A percentile compares a stretch with the other conserved stretches of the same genome.
Conservation (phyloP, 2,329 filamentous ascomycete species). For the Scedosporium apiospermum region DNA sequence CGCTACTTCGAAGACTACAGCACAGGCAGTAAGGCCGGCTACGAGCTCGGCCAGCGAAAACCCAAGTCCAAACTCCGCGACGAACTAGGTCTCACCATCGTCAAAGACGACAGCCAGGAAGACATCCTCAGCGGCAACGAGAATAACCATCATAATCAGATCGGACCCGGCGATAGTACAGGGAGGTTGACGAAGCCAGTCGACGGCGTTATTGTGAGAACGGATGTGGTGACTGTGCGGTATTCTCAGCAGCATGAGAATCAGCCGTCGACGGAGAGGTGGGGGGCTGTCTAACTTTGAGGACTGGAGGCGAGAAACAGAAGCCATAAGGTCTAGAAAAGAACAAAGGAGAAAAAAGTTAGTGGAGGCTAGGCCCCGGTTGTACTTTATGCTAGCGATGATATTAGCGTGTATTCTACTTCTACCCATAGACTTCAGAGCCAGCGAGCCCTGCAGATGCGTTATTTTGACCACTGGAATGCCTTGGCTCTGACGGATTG, state of each 20-base stretch:
- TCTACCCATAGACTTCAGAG: no score
- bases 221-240: background rate
- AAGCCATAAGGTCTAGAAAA: no score
- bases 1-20: conserved; percentile 7
- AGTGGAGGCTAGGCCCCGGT: no score
- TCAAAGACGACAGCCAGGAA: conserved; percentile 11
- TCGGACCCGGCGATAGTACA: background rate
- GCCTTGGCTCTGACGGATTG: no score
- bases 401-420: no score
- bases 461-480: no score
- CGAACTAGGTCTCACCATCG: conserved; percentile 10
- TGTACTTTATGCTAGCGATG: no score
- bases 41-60: conserved; percentile 10
- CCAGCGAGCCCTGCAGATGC: no score
- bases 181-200: background rate
- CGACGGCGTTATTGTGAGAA: background rate
- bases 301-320: no score
- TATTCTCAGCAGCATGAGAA: background rate
- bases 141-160: background rate
- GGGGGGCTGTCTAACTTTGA: background rate
- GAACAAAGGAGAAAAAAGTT: no score
- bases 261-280: background rate
- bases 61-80: conserved; percentile 7
- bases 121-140: conserved; percentile 5
- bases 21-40: background rate